Base-by-base conservation (phyloP, 257 asterid genomes). In the Fraxinus excelsior region DNA sequence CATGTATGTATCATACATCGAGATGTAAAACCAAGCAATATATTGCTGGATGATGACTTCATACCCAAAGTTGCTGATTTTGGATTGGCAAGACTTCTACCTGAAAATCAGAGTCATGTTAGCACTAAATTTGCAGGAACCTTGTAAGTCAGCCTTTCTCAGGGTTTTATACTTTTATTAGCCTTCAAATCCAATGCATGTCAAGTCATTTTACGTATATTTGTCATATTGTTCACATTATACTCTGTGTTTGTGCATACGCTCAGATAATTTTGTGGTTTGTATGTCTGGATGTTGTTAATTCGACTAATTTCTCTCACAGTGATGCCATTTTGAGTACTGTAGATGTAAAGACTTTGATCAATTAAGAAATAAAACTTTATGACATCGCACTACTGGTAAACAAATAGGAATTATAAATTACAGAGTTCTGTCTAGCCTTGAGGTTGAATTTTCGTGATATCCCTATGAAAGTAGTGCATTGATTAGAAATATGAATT, bases 101-200 rank as follows among this genome's bases (percentile, higher is more conserved):
- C 98, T 0, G 95, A 86, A 83, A 87, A 90, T 78, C 88, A 82
- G 86, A 89, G 88, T 44, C 97, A 94, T 76, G 84, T 94, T 72
- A 94, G 96, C 86, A 94, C 97, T 49, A 92, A 84, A 83, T 94
- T 94, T 86, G 97, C 97, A 1, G 97, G 97, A 60, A 91, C 98
- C 74, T 78, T 94, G 98, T 91, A 85, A 81, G 97, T 80, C 53
- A 67, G 44, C 21, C 14, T 25, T 28, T 6, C 53, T 32, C 16
- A 67, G 3, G 9, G 28, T 1, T 44, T 72, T 31, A 31, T 31
- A 31, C 34, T 31, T 31, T 31, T 34, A 25, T 75, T 16, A 5
- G 44, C 34, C 26, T 35, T 75, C 49, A 37, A 46, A 38, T 76
- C 19, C 70, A 25, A 62, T 62, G 18, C 35, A 62, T 26, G 34